Evolutionary conservation across 2,329 filamentous ascomycete genomes (phyloP).

Genomic region (Teratosphaeria zuluensis): DNA sequence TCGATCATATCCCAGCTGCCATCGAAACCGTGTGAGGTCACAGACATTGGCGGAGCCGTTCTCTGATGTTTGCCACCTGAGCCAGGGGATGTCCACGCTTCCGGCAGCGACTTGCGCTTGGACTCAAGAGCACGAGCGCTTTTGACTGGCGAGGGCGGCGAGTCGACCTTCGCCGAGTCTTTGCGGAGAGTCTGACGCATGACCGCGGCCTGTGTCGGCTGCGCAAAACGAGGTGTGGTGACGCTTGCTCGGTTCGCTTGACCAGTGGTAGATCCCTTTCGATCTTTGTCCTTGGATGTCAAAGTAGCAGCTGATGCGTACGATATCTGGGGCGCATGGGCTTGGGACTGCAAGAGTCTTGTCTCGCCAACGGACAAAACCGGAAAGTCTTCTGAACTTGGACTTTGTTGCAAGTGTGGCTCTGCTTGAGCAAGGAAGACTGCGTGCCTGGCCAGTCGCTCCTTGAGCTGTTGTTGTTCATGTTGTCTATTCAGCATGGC

Average conservation of each 20-base stretch:
- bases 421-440: neutral
- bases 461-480: constrained; percentile 2
- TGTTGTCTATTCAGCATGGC: constrained; percentile 10
- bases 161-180: constrained; percentile 5
- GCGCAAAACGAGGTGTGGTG: constrained; percentile 19
- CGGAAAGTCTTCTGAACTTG: constrained; percentile 13
- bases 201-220: constrained; percentile 18
- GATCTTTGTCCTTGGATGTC: neutral
- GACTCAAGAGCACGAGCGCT: constrained; percentile 9
- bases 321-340: constrained; percentile 1
- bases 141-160: constrained; percentile 11
- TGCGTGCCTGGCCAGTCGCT: neutral
- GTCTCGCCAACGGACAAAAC: neutral
- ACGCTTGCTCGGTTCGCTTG: neutral
- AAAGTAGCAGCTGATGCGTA: constrained; percentile 10
- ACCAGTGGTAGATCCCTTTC: neutral
- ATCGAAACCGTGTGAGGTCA: neutral
- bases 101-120: neutral
- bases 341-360: neutral
- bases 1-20: neutral
- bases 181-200: constrained; percentile 14
- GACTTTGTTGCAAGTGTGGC: neutral
- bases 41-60: neutral
- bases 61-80: neutral
- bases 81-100: neutral